Evolutionary conservation across 352 stramenopile species (phyloP), one percentile per base, ranked within the genome.

Genomic region (Thalassiosira mediterranea): DNA sequence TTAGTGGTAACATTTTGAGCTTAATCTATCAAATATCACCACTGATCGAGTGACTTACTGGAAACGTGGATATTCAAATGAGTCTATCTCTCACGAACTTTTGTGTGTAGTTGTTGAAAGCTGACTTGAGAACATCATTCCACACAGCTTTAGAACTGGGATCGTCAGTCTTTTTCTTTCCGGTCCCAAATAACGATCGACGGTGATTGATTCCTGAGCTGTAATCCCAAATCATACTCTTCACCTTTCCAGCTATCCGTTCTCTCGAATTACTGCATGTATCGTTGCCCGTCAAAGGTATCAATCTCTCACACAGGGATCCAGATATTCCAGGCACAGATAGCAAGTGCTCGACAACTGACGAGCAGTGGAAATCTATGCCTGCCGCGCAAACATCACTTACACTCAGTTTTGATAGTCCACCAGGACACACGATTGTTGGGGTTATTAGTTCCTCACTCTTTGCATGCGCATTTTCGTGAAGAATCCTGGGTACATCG

Each of bases 331-430:
- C 17, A 1, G 15, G 49, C 19, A 72, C 40, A 0, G 65, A 63
- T n/a, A 89, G 34, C 11, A 87, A 51, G 47, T 61, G 48, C 13
- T 88, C 77, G 11, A 92, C 53, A 37, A 92, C 76, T n/a, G 57
- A 54, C 10, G 82, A 89, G 63, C 87, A 92, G 72, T 92, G 87
- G 82, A 90, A 92, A 54, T 92, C 87, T 52, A 92, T 72, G 0
- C 87, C 87, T 25, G 81, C 73, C 17, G 40, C 23, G 15, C 69
- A 82, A 38, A 87, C 59, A 51, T 92, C 87, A n/a, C 48, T 44
- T 13, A 79, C 58, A 4, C 11, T 67, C 48, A 92, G 62, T 29
- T 47, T 66, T 10, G 23, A 25, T 11, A 91, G 21, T 40, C 72
- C 61, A 40, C 29, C 42, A 32, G 40, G 32, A 53, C 37, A 29